These are phyloP conservation scores for Colletotrichum somersetense DNA, from an alignment of 2,329 filamentous ascomycete genomes.

Conservation along the genomic window DNA sequence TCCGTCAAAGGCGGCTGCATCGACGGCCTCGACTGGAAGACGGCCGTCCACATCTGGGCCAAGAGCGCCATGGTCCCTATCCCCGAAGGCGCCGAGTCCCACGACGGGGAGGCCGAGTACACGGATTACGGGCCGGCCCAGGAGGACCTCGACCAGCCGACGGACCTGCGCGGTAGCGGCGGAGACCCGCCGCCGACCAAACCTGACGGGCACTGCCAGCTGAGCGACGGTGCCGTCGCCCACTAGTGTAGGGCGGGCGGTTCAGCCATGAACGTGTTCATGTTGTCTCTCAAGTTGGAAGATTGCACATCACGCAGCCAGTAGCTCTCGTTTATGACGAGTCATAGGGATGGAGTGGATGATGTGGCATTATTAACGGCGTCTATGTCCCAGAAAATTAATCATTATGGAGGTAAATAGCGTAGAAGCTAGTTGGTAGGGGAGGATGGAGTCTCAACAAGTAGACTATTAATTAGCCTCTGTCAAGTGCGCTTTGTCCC, in stretches of 20 bases:
- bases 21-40: conserved; percentile 70
- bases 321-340: neutral
- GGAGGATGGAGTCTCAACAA: no score
- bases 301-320: no score
- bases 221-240: conserved; percentile 42
- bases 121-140: conserved; percentile 60
- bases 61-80: conserved; percentile 77
- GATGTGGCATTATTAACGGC: neutral
- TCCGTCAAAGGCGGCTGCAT: conserved; percentile 77
- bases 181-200: conserved; percentile 1
- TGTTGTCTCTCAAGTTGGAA: neutral
- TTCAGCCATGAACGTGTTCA: neutral
- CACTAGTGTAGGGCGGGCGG: neutral
- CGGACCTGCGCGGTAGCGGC: conserved; percentile 53
- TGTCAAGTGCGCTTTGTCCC: no score
- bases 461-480: no score
- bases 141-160: conserved; percentile 62
- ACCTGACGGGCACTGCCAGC: conserved; percentile 47
- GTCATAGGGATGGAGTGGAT: neutral
- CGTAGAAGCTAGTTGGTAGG: no score
- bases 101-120: conserved; percentile 64
- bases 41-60: conserved; percentile 76
- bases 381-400: neutral
- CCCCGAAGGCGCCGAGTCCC: conserved; percentile 71
- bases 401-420: no score